Base-by-base conservation (phyloP, 768 basidiomycete species). In the Leucocoprinus birnbaumii region DNA sequence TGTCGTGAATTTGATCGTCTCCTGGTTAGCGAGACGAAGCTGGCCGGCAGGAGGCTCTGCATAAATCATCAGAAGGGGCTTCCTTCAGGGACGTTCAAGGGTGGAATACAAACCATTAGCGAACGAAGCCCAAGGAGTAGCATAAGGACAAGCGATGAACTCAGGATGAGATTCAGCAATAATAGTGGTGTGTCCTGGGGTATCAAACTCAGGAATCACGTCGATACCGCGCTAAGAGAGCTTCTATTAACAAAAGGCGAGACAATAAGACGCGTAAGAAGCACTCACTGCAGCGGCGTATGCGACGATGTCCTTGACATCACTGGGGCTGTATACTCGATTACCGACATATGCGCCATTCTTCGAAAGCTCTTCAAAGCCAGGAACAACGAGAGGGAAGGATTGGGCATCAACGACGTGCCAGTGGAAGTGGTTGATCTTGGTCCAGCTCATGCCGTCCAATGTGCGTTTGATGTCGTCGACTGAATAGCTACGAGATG, bases 351-450 rank as follows among this genome's bases (percentile, higher is more conserved):
- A 94, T 10, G 91, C 88, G 1, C 87, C 91, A 1, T 79, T 75
- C 16, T 59, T 57, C 9, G 87, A 74, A 1, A 94, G 72, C 52
- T 82, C 80, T 0, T 85, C 77, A 63, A 80, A 86, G 9, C 76
- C 77, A 2, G 80, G 72, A 18, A 93, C 70, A 37, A 79, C 73
- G 14, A 94, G 74, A 1, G 92, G 91, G 73, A 89, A 94, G 34
- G 83, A 85, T 62, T 94, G 89, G 51, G 84, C 83, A 68, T 94
- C 92, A 34, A 84, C 83, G 54, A 91, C 75, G 63, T 94, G 92
- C 91, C 91, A 94, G 59, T 94, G 89, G 61, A 94, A 80, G 1
- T 80, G 82, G 67, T 85, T 91, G 47, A 90, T 79, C 83, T 89
- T 93, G 59, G 84, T 83, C 79, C 82, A 83, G 63, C 83, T 83